Evolutionary conservation across 805 yeast species (phyloP).

Genomic region (Lipomyces starkeyi): DNA sequence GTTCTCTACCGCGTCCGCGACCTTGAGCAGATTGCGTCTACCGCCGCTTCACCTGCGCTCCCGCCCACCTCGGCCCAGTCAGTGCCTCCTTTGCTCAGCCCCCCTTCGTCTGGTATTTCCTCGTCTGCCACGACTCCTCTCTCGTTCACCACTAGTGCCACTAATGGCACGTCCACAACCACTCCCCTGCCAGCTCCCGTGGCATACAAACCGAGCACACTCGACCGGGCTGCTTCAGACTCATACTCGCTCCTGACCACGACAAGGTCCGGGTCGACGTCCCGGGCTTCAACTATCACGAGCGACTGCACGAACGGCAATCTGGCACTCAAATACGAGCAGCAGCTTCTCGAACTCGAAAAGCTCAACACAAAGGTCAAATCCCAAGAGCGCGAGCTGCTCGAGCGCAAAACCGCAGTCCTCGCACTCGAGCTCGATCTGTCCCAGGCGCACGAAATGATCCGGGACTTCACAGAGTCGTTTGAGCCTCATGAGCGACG

Average conservation of each 20-base stretch:
- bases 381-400: slow-evolving; percentile 32
- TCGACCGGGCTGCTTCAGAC: background rate
- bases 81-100: background rate
- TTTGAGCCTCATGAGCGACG: slow-evolving; percentile 34
- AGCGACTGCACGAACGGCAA: background rate
- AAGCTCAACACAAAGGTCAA: slow-evolving; percentile 32
- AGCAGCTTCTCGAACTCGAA: slow-evolving; percentile 26
- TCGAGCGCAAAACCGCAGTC: slow-evolving; percentile 28
- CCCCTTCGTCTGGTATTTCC: background rate
- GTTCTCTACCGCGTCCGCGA: slow-evolving; percentile 36
- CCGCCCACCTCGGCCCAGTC: slow-evolving; percentile 9
- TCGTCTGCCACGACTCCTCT: slow-evolving; percentile 12
- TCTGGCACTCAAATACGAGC: slow-evolving; percentile 21
- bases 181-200: background rate
- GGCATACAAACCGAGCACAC: background rate
- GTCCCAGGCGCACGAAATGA: slow-evolving; percentile 35
- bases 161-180: background rate
- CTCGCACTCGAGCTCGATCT: slow-evolving; percentile 35
- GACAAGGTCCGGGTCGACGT: background rate
- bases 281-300: background rate
- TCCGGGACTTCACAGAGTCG: slow-evolving; percentile 31
- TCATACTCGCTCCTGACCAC: background rate
- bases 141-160: background rate
- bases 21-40: slow-evolving; percentile 17
- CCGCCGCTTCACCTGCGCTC: slow-evolving; percentile 9